Evolutionary conservation across 1,284 basidiomycete genomes (phyloP), one percentile per base, ranked within the genome.

Genomic region (Uromyces viciae-fabae): DNA sequence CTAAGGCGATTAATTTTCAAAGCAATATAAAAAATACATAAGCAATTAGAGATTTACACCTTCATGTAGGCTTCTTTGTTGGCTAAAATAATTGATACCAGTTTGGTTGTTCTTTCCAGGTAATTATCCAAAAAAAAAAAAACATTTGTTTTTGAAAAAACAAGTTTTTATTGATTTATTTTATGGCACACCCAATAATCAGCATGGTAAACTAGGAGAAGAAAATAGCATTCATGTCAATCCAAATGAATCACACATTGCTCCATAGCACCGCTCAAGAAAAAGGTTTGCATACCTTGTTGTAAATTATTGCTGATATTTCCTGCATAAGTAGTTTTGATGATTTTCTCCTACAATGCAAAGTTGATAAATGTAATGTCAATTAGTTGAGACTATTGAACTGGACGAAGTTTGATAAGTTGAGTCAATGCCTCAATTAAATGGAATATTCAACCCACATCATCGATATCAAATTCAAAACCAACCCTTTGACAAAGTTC

Each of bases 251-350:
- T 56, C 7, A 22, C 8, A 22, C 5, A 56, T 8, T 5, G 22
- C 8, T 19, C 4, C 22, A 28, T 8, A n/a, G 31, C 31, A 22
- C 19, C 54, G 31, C 15, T n/a, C 5, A n/a, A 64, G 25, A 75
- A 62, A 15, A 33, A 7, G 42, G 25, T 36, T 22, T 4, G 36
- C 15, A 49, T 68, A 77, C 75, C 64, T 68, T 66, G 75, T 42
- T 77, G 36, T 42, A 77, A 42, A 64, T 77, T 68, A 31, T 68
- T 77, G 42, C 54, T 33, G 22, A 52, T 42, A 77, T 77, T 77
- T 11, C 43, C 60, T 15, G 75, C 60, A 77, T 77, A 77, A n/a
- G 75, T 77, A 4, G 75, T 77, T 56, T 77, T 38, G n/a, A 77
- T 69, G 11, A 56, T 52, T 52, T 19, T 66, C n/a, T 77, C 75